Evolutionary conservation across 2,329 filamentous ascomycete species (phyloP).

Genomic region (Ceratocystis cubensis): DNA sequence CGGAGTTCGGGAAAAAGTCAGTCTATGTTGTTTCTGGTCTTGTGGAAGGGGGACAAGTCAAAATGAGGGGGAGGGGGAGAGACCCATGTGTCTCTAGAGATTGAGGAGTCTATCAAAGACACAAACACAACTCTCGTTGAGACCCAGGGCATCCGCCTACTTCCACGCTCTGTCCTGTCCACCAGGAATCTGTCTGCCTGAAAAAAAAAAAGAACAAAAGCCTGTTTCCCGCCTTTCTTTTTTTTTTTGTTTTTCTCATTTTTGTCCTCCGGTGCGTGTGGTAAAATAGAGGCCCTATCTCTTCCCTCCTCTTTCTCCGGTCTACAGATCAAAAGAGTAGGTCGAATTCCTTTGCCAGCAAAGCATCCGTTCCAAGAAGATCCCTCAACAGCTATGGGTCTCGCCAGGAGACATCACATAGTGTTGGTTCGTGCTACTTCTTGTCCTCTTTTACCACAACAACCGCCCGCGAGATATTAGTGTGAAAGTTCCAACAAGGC

Average conservation of each 20-base stretch:
- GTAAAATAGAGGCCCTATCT: not conserved
- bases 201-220: constrained; percentile 9
- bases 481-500: constrained; percentile 16
- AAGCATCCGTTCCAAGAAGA: not conserved
- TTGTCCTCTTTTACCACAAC: constrained; percentile 11
- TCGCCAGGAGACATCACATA: not conserved
- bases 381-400: not conserved
- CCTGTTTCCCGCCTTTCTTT: constrained; percentile 5
- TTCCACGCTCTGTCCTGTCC: constrained; percentile 3
- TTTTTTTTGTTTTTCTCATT: not conserved
- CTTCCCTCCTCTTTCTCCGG: constrained; percentile 1
- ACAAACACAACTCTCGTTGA: not conserved
- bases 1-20: constrained; percentile 16
- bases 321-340: constrained; percentile 7
- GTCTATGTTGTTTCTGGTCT: constrained; percentile 16
- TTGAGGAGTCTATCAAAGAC: not conserved
- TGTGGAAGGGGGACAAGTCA: not conserved
- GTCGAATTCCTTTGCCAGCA: not conserved
- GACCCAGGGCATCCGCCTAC: not conserved
- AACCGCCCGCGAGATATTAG: constrained; percentile 15
- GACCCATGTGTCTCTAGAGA: not conserved
- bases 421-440: not conserved
- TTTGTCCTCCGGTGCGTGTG: not conserved
- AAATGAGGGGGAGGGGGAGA: not conserved
- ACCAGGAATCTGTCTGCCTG: constrained; percentile 11